phyloP scores from a whole-genome alignment of 805 yeast species.

The Teunomyces funiuensis region DNA sequence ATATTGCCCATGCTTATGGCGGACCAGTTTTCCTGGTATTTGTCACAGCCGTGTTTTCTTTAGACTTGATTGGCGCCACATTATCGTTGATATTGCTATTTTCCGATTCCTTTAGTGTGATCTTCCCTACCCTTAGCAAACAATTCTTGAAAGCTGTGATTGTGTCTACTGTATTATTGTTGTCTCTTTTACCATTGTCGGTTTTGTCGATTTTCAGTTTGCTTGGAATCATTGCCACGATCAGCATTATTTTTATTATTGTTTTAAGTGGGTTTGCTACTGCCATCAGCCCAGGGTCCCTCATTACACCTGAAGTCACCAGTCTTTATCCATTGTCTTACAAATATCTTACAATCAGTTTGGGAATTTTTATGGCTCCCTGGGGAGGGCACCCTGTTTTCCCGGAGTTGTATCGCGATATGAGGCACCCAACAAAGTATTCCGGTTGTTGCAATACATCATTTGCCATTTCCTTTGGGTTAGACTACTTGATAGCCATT shows the following conservation, averaged over 20 bases:
- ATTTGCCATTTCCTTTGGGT: conserved; percentile 56
- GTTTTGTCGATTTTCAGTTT: conserved; percentile 67
- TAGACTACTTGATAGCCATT: conserved; percentile 64
- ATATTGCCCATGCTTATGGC: conserved; percentile 81
- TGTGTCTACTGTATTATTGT: conserved; percentile 38
- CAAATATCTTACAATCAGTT: conserved; percentile 54
- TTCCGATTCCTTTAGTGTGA: conserved; percentile 70
- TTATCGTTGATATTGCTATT: conserved; percentile 79
- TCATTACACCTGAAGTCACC: conserved; percentile 62
- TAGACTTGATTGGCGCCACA: conserved; percentile 79
- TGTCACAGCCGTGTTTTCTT: conserved; percentile 69
- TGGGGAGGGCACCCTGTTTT: conserved; percentile 86
- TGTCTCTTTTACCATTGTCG: conserved; percentile 72
- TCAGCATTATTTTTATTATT: conserved; percentile 59
- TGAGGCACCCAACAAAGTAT: conserved; percentile 64
- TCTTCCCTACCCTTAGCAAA: conserved; percentile 14
- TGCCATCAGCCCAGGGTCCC: conserved; percentile 68
- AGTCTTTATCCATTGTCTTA: conserved; percentile 60
- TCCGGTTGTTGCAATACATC: conserved; percentile 54
- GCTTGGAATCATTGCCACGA: conserved; percentile 69
- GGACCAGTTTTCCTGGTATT: conserved; percentile 72
- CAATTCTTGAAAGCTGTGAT: conserved; percentile 24
- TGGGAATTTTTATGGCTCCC: conserved; percentile 74
- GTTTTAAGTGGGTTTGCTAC: conserved; percentile 65
- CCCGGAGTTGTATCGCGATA: conserved; percentile 70